Base-by-base conservation (phyloP, 2,329 filamentous ascomycete species). In the Magnaporthiopsis poae region DNA sequence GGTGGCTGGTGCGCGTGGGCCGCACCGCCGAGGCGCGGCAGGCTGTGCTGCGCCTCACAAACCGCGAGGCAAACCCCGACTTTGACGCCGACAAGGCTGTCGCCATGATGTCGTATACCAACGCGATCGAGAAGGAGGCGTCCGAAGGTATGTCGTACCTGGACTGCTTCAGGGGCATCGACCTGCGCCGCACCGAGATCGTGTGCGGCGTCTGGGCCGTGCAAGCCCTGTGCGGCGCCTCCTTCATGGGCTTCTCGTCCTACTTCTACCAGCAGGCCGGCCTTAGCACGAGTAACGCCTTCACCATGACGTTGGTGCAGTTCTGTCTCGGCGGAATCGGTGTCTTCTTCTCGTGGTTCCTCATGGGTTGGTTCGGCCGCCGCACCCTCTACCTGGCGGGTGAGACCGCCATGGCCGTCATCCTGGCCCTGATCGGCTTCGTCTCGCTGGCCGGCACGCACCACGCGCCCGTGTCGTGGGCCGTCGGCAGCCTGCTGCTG, bases 111-210 rank as follows among this genome's bases (percentile, higher is more conserved):
- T 65, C 71, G 25, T 71, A 74, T 61, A 74, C 73, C 3, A 63
- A 85, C 68, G 77, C 80, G 71, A 72, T 81, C 66, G 82, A 84
- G 69, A 79, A 79, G 70, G 70, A 74, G 29, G 68, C 78, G 61
- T 78, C 77, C 9, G 75, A 75, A 9, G 81, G 82, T 0, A 77
- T 78, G 0, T 75, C 71, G 0, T 86, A 84, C 70, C 68, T 69
- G 18, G 81, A 86, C 71, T 83, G 81, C 71, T 86, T 87, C 76
- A 78, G 75, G 52, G 81, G 81, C 7, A 70, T 79, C 36, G 80
- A 87, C 70, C 75, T 81, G 0, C 78, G 81, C n/a, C 77, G 84
- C 25, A 84, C 83, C 8, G 81, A 84, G 70, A 81, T 85, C 36
- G 81, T 82, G 0, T 74, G 81, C 39, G 75, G 78, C 25, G 77